Evolutionary conservation across 2,329 filamentous ascomycete genomes (phyloP).

Genomic region (Fusarium pininemorale): DNA sequence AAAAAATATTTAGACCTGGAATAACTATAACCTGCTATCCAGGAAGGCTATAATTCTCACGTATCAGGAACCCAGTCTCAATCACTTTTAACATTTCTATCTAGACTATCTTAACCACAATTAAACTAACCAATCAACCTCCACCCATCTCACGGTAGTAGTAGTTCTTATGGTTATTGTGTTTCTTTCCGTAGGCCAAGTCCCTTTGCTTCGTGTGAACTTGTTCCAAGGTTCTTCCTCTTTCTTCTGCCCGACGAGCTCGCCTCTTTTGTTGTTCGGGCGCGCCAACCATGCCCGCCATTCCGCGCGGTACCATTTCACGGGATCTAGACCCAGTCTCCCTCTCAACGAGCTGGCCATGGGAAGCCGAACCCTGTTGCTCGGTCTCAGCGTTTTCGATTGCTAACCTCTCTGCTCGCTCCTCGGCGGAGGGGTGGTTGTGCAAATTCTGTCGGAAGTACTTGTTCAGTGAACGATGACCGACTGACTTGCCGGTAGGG

Average conservation of each 20-base stretch:
- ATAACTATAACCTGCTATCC: too few relatives aligned
- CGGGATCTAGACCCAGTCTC: slow-evolving; percentile 58
- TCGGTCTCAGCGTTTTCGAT: slow-evolving; percentile 57
- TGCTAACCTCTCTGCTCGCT: slow-evolving; percentile 74
- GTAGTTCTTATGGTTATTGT: slow-evolving; percentile 76
- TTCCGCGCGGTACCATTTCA: slow-evolving; percentile 71
- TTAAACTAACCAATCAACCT: slow-evolving; percentile 47
- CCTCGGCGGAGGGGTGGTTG: slow-evolving; percentile 81
- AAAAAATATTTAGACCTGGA: too few relatives aligned
- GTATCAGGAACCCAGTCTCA: neutral
- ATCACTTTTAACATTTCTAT: neutral
- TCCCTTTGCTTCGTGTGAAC: slow-evolving; percentile 70
- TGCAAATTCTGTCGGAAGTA: slow-evolving; percentile 95
- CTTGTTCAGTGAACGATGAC: slow-evolving; percentile 84
- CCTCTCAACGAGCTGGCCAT: slow-evolving; percentile 48
- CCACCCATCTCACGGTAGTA: slow-evolving; percentile 60
- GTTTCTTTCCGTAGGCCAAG: slow-evolving; percentile 75
- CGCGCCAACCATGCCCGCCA: slow-evolving; percentile 82
- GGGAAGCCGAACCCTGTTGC: slow-evolving; percentile 45
- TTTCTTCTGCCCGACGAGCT: slow-evolving; percentile 72
- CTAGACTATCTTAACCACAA: too few relatives aligned
- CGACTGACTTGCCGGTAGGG: slow-evolving; percentile 87
- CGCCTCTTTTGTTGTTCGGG: slow-evolving; percentile 78
- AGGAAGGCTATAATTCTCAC: too few relatives aligned
- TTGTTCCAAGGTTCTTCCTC: slow-evolving; percentile 72